Base-by-base conservation (phyloP, 2,329 filamentous ascomycete species). In the Colletotrichum noveboracense region DNA sequence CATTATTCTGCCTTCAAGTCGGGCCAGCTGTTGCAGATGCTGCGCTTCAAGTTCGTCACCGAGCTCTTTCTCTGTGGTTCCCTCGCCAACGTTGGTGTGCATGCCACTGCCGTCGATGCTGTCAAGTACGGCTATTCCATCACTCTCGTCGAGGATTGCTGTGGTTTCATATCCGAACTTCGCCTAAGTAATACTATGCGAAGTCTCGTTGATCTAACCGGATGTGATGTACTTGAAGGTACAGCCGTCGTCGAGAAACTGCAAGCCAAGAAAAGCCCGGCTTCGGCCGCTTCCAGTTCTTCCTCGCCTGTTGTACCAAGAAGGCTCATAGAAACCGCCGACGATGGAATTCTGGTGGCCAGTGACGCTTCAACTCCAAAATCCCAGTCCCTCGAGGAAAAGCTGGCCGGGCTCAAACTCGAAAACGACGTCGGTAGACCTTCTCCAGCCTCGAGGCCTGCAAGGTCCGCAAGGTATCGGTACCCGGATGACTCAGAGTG, bases 61-160 rank as follows among this genome's bases (percentile, higher is more conserved):
- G 94, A 98, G 80, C 87, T 99, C 14, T 98, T 94, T 84, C 91
- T 98, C 28, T 97, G 95, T 80, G 97, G 97, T 26, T 94, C 94
- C 60, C 89, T 98, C 65, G 95, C 94, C 58, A 98, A 98, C 80
- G 88, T 97, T 43, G 96, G 96, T 36, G 93, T 98, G 62, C 96
- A 97, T 82, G 96, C 97, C 9, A 98, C 96, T 1, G 96, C 96
- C 5, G 89, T 98, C 77, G 97, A 98, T 81, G 97, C 96, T 13
- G 96, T 95, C 3, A 91, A 94, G 24, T 94, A 98, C 83, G 97
- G 96, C 6, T 93, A 98, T 80, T 89, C 92, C n/a, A 95, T 98
- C 80, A 97, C 94, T 7, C 87, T 98, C 14, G 87, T 98, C 52
- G 93, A 97, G 68, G 96, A 98, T 82, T 98, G 96, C 83, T 92